Conservation (phyloP, 345 rosid genomes). For the Excoecaria cochinchinensis region DNA sequence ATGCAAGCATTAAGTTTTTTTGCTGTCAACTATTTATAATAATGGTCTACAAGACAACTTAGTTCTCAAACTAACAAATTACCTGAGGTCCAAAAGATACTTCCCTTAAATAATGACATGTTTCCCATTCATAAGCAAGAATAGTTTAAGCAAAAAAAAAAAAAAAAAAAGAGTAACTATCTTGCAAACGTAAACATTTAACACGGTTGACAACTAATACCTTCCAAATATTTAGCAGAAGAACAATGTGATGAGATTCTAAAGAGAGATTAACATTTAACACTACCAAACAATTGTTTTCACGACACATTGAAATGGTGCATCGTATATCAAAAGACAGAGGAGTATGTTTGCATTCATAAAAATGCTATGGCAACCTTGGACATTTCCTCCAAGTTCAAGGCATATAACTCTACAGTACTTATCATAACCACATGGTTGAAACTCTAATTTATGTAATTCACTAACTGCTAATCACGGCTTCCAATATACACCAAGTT, state of each 20-base stretch:
- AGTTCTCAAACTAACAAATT: too few relatives aligned
- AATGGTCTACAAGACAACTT: not conserved
- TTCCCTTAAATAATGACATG: not conserved
- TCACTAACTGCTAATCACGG: too few relatives aligned
- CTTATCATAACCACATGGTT: too few relatives aligned
- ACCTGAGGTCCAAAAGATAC: not conserved
- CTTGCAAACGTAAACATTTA: too few relatives aligned
- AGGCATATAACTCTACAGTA: too few relatives aligned
- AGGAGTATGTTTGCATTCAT: not conserved
- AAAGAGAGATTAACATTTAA: not conserved
- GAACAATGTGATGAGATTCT: not conserved
- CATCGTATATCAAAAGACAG: not conserved
- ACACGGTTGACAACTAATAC: not conserved
- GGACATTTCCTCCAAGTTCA: not conserved
- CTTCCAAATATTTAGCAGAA: not conserved
- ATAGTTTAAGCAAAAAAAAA: not conserved
- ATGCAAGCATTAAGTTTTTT: not conserved
- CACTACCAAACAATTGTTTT: not conserved
- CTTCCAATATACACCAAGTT: not conserved
- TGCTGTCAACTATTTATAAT: not conserved
- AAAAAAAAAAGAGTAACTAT: not conserved
- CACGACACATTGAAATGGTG: not conserved
- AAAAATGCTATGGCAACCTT: not conserved
- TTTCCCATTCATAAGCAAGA: not conserved
- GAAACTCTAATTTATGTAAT: too few relatives aligned